Evolutionary conservation across 2,329 filamentous ascomycete genomes (phyloP), one percentile per base, ranked within the genome.

Genomic region (Fusarium sp.): DNA sequence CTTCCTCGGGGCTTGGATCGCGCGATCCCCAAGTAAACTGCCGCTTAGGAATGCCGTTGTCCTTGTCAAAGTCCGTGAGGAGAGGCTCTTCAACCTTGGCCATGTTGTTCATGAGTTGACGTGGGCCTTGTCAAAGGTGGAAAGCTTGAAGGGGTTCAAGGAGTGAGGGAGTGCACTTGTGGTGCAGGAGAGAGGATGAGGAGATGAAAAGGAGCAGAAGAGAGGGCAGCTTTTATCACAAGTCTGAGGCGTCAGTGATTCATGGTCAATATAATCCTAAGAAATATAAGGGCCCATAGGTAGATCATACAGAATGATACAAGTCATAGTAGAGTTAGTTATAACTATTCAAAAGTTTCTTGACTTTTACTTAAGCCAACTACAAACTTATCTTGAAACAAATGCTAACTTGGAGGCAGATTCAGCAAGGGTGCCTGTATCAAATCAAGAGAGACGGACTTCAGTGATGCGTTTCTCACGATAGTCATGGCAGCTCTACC

Each of bases 1-100:
- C 59, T 26, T 50, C 43, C 7, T 46, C 13, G 9, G 48, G 35
- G 7, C 24, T 28, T 28, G 49, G 13, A 15, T 41, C 11, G 22
- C 41, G 26, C 15, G 54, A 22, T 3, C 64, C 63, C 59, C 59
- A 66, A 10, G 41, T 28, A 26, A 58, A 67, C 32, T 65, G 62
- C 3, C 15, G 31, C 13, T 10, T 40, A 3, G 63, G 63, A 29
- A 64, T 60, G 4, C 63, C 63, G 25, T 50, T 53, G 2, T 40
- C 28, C n/a, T 51, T 41, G 2, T 46, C 32, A 15, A 67, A 66
- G 42, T 67, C 63, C 15, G 38, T 15, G 3, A 49, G 51, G 13
- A 52, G 40, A 10, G 63, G 63, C 3, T 39, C 39, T 46, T 66
- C 63, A 13, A 64, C 9, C 29, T 11, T 26, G 10, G 19, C 19